Conservation (phyloP, 345 rosid species). For the Syzygium aqueum region DNA sequence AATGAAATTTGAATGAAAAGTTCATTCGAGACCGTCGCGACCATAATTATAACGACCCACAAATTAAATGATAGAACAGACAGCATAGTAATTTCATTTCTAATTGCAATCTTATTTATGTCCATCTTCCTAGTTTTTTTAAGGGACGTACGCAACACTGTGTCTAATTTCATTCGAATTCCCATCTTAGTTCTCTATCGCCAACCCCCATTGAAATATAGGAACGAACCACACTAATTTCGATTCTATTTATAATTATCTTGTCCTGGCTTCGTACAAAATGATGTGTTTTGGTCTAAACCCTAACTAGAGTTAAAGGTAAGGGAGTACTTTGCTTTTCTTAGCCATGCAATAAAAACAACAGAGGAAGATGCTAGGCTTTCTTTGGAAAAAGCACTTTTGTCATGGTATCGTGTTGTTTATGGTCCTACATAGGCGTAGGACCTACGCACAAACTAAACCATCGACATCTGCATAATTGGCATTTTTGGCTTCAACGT, state of each 20-base stretch:
- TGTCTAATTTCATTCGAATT: background rate
- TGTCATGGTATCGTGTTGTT: background rate
- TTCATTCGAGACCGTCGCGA: rapidly evolving
- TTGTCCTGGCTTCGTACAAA: background rate
- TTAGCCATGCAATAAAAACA: background rate
- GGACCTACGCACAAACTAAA: background rate
- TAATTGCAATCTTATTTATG: background rate
- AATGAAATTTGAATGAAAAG: background rate
- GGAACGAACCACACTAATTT: background rate
- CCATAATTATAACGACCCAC: background rate
- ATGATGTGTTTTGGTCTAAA: background rate
- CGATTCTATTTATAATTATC: background rate
- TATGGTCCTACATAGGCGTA: background rate
- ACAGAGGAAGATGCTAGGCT: background rate
- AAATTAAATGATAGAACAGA: background rate
- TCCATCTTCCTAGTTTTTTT: background rate
- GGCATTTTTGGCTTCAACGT: background rate
- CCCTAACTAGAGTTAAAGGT: background rate
- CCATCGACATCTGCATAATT: background rate
- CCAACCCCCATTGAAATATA: background rate
- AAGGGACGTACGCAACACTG: background rate
- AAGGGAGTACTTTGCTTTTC: background rate
- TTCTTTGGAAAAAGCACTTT: background rate
- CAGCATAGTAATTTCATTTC: background rate
- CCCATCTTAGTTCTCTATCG: background rate